Percentiles rank a stretch among this genome's conserved stretches.
These are phyloP conservation scores for Ceratocystiopsis sp. DNA, from an alignment of 2,329 filamentous ascomycete genomes.

Conservation along the genomic window DNA sequence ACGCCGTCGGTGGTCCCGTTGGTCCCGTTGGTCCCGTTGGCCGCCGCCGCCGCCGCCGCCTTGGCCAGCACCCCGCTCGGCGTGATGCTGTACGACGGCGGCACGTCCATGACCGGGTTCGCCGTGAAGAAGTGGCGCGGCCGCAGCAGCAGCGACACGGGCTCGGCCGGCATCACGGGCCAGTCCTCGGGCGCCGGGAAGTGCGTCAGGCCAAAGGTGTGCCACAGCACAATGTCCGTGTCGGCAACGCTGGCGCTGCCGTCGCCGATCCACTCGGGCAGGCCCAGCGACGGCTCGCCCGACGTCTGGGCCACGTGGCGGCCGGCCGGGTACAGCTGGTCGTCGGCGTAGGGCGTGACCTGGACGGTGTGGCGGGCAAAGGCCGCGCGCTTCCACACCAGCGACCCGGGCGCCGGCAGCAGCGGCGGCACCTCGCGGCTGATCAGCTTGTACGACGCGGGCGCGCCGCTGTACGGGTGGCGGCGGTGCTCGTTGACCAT, in stretches of 20 bases:
- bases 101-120: conserved; percentile 69
- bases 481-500: conserved; percentile 70
- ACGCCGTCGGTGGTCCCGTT: conserved; percentile 18
- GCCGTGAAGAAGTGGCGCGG: conserved; percentile 69
- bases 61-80: conserved; percentile 48
- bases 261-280: conserved; percentile 63
- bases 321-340: conserved; percentile 70
- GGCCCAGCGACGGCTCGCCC: conserved; percentile 55
- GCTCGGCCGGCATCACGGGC: conserved; percentile 78
- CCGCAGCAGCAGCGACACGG: conserved; percentile 62
- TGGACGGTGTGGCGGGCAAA: conserved; percentile 79
- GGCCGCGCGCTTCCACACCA: conserved; percentile 80
- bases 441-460: conserved; percentile 75
- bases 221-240: conserved; percentile 80
- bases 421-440: conserved; percentile 66
- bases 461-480: conserved; percentile 77
- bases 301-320: conserved; percentile 79
- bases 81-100: conserved; percentile 55
- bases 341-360: conserved; percentile 71
- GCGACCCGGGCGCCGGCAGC: conserved; percentile 60
- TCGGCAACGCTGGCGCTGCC: conserved; percentile 55
- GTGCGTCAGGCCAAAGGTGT: conserved; percentile 82
- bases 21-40: no score
- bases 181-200: conserved; percentile 84
- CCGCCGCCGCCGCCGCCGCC: conserved; percentile 14